Conservation (phyloP, 139 green algal genomes). For the Chlorella sp. region DNA sequence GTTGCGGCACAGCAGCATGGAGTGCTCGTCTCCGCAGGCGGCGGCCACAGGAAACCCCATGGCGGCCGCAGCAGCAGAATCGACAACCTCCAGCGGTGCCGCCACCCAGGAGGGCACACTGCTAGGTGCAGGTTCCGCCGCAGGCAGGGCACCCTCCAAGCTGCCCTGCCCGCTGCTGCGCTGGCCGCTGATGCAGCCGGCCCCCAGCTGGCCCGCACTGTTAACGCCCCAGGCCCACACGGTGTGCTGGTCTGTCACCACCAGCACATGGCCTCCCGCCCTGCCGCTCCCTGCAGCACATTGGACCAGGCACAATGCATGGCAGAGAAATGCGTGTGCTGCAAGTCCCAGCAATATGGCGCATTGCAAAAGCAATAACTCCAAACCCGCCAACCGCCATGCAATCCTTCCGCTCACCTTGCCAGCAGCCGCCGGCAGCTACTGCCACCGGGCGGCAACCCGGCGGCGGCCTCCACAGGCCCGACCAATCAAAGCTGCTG, state of each 20-base stretch:
- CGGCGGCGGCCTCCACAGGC: slow-evolving; percentile 8
- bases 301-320: neutral
- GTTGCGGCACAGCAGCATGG: neutral
- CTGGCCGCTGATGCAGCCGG: neutral
- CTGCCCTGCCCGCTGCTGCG: too few species aligned
- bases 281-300: slow-evolving; percentile 9
- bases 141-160: neutral
- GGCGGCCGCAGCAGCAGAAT: neutral
- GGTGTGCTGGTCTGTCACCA: slow-evolving; percentile 14
- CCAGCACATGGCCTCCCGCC: slow-evolving; percentile 24
- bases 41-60: neutral
- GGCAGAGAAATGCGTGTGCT: neutral
- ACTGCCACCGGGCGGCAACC: neutral
- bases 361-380: too few species aligned
- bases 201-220: slow-evolving; percentile 28
- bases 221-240: slow-evolving; percentile 42
- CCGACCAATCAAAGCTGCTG: neutral
- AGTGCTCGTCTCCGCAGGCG: slow-evolving; percentile 16
- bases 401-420: neutral
- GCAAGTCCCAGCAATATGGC: neutral
- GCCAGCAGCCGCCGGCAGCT: slow-evolving; percentile 34
- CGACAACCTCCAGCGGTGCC: neutral
- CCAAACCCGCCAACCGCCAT: neutral
- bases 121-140: neutral
- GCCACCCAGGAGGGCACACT: neutral